These are phyloP conservation scores for Pseudogymnoascus sp. DNA, from an alignment of 2,329 filamentous ascomycete species.

Conservation along the genomic window DNA sequence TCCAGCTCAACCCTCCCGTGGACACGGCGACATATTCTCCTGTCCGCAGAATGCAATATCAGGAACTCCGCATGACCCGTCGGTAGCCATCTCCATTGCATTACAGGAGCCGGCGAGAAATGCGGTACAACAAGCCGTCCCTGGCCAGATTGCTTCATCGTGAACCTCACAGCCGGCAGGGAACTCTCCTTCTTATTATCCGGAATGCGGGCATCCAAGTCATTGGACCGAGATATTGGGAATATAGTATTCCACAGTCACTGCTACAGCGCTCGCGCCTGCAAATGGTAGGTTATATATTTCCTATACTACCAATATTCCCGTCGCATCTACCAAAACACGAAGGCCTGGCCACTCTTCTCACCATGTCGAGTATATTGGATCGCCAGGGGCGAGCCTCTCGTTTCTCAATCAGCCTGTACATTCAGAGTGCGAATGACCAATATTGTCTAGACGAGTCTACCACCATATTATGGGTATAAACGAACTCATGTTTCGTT, in stretches of 20 bases:
- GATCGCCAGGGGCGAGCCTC: conserved; percentile 2
- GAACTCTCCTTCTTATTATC: neutral
- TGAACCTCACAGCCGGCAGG: neutral
- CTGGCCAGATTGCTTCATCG: conserved; percentile 1
- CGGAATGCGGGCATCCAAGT: conserved; percentile 6
- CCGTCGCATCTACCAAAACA: neutral
- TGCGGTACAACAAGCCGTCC: neutral
- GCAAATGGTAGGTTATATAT: neutral
- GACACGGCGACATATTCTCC: neutral
- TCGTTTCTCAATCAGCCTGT: neutral
- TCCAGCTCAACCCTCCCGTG: neutral
- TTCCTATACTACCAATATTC: conserved; percentile 1
- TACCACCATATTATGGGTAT: neutral
- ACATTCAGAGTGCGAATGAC: neutral
- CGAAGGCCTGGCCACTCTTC: neutral
- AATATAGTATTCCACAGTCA: conserved; percentile 3
- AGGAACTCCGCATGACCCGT: conserved; percentile 3
- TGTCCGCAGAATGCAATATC: neutral
- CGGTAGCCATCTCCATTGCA: neutral
- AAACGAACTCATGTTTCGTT: neutral
- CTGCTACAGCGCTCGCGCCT: neutral
- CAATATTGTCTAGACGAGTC: neutral
- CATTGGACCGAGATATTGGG: conserved; percentile 7
- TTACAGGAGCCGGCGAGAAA: neutral
- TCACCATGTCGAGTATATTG: neutral